Base-by-base conservation (phyloP, 2,329 filamentous ascomycete genomes). In the Pestalotiopsis sp. region DNA sequence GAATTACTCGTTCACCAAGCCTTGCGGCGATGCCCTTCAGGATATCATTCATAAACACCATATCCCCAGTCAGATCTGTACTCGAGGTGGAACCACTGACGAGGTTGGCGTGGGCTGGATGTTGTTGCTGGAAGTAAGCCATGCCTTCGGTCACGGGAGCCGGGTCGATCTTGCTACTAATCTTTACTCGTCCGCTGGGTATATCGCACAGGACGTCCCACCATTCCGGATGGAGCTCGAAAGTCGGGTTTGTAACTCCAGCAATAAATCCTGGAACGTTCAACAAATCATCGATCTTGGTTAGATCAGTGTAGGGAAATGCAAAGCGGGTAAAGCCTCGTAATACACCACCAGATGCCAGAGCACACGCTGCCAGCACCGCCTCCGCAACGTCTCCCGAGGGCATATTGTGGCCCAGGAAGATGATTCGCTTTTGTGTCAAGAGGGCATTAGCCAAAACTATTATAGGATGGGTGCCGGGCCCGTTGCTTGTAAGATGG, bases 211-310 rank as follows among this genome's bases (percentile, higher is more conserved):
- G 86, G 11, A 99, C 82, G 80, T 99, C 96, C 96, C 96, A 99
- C 96, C 96, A 99, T 78, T 98, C 95, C 0, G 93, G 93, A 76
- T 98, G 95, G 76, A 94, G 90, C 70, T 95, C 94, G 78, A 99
- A 99, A 0, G 94, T 95, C 5, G 96, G 96, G 77, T 99, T 99
- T 1, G 95, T 99, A 56, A 99, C 96, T 68, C 96, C 96, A 2
- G 96, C 96, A 75, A 99, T 97, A 80, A 99, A 99, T 2, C 96
- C 96, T 6, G 96, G 95, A 0, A 99, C 96, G 75, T 97, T 95
- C 62, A 99, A 87, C 12, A 99, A 87, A 78, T 98, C 96, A 73
- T 99, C 96, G 69, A 99, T 95, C 82, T 99, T 99, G 72, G 94
- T 98, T 58, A 99, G 86, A 82, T 99, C 96, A 1, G 96, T 99